These are phyloP conservation scores for Astrothelium subdiscretum DNA, from an alignment of 495 filamentous ascomycete species.

Conservation along the genomic window DNA sequence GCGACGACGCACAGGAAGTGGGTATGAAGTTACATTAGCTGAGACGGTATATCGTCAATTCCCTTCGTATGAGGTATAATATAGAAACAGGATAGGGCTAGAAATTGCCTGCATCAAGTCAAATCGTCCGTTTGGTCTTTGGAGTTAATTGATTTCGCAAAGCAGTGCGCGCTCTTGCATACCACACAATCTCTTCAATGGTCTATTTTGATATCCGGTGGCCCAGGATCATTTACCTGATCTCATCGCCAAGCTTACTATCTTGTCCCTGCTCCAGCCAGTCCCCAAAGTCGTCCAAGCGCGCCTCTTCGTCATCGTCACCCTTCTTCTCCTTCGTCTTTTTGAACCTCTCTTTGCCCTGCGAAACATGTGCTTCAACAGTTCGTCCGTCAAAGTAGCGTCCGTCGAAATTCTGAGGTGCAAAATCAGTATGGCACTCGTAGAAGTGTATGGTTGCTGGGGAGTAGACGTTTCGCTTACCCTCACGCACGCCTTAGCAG, in stretches of 20 bases:
- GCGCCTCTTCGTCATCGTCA: conserved; percentile 26
- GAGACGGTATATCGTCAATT: background rate
- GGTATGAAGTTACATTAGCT: background rate
- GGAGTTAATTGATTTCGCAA: too few species aligned
- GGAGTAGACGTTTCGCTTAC: conserved; percentile 24
- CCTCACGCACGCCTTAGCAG: conserved; percentile 61
- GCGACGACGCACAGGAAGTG: background rate
- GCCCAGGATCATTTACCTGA: too few species aligned
- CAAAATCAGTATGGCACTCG: background rate
- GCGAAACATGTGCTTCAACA: conserved; percentile 65
- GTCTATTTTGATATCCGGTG: too few species aligned
- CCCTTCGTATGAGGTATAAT: too few species aligned
- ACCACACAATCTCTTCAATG: too few species aligned
- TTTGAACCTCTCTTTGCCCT: conserved; percentile 65
- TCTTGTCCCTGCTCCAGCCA: background rate
- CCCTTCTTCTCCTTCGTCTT: conserved; percentile 43
- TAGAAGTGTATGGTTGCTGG: background rate
- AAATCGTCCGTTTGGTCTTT: too few species aligned
- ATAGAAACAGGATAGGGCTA: too few species aligned
- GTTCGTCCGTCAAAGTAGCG: conserved; percentile 62
- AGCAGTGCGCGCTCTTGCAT: too few species aligned
- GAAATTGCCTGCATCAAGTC: too few species aligned
- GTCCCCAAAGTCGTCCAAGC: background rate
- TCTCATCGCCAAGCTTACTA: background rate
- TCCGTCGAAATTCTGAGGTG: conserved; percentile 58